Conservation (phyloP, 2,329 filamentous ascomycete species). For the Colletotrichum lupini region DNA sequence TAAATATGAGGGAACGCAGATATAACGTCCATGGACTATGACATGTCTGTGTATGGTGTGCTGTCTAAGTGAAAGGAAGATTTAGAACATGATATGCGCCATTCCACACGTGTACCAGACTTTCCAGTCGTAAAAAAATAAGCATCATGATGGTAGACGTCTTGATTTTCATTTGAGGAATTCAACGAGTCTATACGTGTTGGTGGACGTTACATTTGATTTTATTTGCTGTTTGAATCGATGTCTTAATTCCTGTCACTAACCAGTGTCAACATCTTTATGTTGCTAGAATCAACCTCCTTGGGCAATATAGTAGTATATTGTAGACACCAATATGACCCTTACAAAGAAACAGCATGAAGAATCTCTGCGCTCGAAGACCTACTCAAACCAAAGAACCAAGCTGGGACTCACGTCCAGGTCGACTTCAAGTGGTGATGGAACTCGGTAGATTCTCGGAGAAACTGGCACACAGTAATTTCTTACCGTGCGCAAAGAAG, state of each 20-base stretch:
- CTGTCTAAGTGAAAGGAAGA: neutral
- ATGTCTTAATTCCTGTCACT: neutral
- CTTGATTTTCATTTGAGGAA: neutral
- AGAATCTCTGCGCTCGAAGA: neutral
- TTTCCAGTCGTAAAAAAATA: neutral
- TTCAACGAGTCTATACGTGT: neutral
- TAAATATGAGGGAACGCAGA: no score
- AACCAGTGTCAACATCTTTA: no score
- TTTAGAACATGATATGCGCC: neutral
- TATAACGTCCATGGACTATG: neutral
- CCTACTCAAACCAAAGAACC: neutral
- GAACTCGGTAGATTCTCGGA: slow-evolving; percentile 34
- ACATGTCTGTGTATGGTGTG: neutral
- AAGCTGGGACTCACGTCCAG: neutral
- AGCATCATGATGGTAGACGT: neutral
- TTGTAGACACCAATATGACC: no score
- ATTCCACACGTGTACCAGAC: neutral
- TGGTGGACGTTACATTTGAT: neutral
- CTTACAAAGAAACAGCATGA: neutral
- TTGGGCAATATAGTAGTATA: no score
- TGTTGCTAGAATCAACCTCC: no score
- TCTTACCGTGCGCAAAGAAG: no score
- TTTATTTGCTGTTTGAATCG: neutral
- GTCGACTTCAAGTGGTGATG: neutral
- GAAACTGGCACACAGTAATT: slow-evolving; percentile 1